phyloP scores from a whole-genome alignment of 768 basidiomycete genomes.

The Tremella fuciformis region DNA sequence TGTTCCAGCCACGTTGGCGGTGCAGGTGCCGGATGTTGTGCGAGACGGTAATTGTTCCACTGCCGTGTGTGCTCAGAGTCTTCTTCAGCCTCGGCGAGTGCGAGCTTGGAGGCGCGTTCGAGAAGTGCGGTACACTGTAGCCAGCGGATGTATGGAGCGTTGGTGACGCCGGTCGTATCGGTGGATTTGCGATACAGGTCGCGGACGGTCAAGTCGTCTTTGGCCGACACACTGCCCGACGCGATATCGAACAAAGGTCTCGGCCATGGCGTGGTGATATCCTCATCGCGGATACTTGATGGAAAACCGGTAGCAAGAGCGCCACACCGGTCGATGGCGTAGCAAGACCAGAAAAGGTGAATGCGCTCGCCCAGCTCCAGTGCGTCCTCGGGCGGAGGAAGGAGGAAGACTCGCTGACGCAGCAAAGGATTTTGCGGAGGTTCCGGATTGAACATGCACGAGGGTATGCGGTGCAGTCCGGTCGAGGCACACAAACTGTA shows the following conservation, averaged over 20 bases:
- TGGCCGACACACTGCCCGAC: slow-evolving; percentile 25
- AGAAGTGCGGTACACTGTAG: slow-evolving; percentile 24
- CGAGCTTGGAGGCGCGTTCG: slow-evolving; percentile 41
- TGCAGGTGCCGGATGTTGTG: slow-evolving; percentile 6
- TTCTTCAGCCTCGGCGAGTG: slow-evolving; percentile 33
- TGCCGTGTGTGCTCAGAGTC: slow-evolving; percentile 30
- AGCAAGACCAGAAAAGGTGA: slow-evolving; percentile 42
- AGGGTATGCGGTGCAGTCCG: slow-evolving; percentile 42
- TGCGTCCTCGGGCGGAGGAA: slow-evolving; percentile 42
- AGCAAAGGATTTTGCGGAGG: slow-evolving; percentile 28
- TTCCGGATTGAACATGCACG: slow-evolving; percentile 22
- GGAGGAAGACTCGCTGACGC: slow-evolving; percentile 25
- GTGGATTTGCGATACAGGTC: slow-evolving; percentile 28
- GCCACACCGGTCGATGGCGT: slow-evolving; percentile 31
- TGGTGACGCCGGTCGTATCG: slow-evolving; percentile 1
- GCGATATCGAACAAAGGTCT: slow-evolving; percentile 35
- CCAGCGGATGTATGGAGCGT: slow-evolving; percentile 27
- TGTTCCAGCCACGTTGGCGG: slow-evolving; percentile 37
- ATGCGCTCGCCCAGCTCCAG: slow-evolving; percentile 43
- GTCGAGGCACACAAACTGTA: slow-evolving; percentile 32
- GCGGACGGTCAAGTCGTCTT: slow-evolving; percentile 35
- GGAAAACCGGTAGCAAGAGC: slow-evolving; percentile 39
- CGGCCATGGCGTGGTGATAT: slow-evolving; percentile 47
- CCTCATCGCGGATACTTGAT: slow-evolving; percentile 25
- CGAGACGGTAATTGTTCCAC: slow-evolving; percentile 19